Conservation (phyloP, 257 asterid species). For the Primulina huaijiensis region DNA sequence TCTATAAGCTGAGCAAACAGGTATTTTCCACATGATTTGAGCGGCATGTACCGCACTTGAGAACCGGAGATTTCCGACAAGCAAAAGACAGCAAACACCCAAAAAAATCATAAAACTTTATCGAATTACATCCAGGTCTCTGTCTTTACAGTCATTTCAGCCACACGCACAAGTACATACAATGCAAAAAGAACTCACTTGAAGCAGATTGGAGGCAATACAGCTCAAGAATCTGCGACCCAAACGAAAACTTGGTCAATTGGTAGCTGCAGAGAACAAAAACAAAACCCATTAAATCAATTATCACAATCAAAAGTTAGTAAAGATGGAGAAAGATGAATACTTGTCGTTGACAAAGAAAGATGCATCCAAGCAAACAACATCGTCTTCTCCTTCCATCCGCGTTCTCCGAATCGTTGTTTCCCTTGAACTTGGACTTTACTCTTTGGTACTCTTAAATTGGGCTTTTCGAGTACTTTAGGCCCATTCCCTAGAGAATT, state of each 20-base stretch:
- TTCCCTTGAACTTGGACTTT: too few species aligned
- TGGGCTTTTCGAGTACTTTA: background rate
- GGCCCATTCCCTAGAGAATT: background rate
- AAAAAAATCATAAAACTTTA: background rate
- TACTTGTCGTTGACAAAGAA: conserved; percentile 84
- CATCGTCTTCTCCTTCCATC: conserved; percentile 53
- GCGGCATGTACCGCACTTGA: background rate
- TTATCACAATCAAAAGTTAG: background rate
- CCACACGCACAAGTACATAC: background rate
- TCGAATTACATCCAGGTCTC: background rate
- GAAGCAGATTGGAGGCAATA: conserved; percentile 86
- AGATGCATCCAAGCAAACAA: conserved; percentile 69
- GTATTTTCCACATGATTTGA: background rate
- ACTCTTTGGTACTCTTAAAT: background rate
- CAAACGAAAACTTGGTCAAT: conserved; percentile 69
- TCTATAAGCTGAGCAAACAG: background rate
- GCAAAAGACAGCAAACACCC: background rate
- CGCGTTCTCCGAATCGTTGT: background rate
- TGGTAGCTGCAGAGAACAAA: conserved; percentile 54
- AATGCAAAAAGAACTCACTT: conserved; percentile 39
- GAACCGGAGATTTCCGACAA: too few species aligned
- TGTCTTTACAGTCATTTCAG: background rate
- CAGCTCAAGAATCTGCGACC: conserved; percentile 68
- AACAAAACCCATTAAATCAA: background rate
- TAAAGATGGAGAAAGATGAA: background rate